These are phyloP conservation scores for Boletus semigastroideus DNA, from an alignment of 1,284 basidiomycete genomes.

Conservation along the genomic window DNA sequence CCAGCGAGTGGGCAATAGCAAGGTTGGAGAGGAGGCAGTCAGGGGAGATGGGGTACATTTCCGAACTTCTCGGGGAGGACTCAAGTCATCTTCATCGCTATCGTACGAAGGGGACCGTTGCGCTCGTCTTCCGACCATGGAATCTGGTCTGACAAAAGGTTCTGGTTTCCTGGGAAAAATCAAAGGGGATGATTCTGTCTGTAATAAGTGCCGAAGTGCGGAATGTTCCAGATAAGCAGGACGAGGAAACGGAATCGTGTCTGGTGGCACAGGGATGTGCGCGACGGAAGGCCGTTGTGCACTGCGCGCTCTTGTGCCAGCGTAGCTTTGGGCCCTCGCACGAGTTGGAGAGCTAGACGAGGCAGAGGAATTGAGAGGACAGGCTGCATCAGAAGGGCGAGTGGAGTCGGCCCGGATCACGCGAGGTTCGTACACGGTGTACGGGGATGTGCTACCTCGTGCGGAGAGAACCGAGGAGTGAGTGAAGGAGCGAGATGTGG, in stretches of 20 bases:
- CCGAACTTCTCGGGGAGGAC: constrained; percentile 42
- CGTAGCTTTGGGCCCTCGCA: constrained; percentile 45
- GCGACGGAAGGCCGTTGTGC: constrained; percentile 28
- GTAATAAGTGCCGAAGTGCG: constrained; percentile 64
- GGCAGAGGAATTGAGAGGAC: constrained; percentile 31
- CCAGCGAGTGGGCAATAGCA: constrained; percentile 78
- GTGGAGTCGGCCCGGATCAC: constrained; percentile 54
- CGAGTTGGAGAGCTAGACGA: constrained; percentile 41
- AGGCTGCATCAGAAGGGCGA: constrained; percentile 39
- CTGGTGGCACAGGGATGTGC: constrained; percentile 15
- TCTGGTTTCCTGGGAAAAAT: constrained; percentile 42
- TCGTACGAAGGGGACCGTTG: constrained; percentile 41
- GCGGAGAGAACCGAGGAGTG: constrained; percentile 24
- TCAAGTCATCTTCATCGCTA: constrained; percentile 64
- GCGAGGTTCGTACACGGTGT: constrained; percentile 57
- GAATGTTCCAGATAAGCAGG: constrained; percentile 76
- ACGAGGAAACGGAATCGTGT: constrained; percentile 49
- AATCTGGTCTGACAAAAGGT: constrained; percentile 21
- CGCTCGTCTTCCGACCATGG: constrained; percentile 18
- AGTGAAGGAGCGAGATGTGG: constrained; percentile 38
- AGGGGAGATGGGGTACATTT: constrained; percentile 28
- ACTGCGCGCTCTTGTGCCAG: constrained; percentile 37
- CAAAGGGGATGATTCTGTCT: constrained; percentile 53
- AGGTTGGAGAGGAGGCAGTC: constrained; percentile 39
- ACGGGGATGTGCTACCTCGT: constrained; percentile 23